Percentiles rank a stretch among this genome's conserved stretches.
These are phyloP conservation scores for Lentinula lateritia DNA, from an alignment of 768 basidiomycete genomes.

Conservation along the genomic window DNA sequence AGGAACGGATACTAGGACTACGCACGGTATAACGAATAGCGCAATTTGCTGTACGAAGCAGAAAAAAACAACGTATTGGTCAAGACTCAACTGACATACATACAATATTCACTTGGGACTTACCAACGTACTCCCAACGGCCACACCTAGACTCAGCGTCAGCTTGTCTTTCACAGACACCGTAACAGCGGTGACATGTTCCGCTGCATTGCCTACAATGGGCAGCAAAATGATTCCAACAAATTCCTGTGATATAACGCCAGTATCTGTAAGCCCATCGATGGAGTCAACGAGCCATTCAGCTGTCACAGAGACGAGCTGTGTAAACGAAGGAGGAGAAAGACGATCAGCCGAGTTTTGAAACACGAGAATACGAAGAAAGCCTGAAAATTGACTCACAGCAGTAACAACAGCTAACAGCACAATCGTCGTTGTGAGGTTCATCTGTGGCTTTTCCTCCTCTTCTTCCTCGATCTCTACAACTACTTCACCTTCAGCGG, in stretches of 20 bases:
- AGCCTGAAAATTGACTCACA: slow-evolving; percentile 41
- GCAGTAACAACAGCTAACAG: slow-evolving; percentile 26
- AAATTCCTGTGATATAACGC: slow-evolving; percentile 53
- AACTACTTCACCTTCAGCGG: background rate
- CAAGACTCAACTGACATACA: background rate
- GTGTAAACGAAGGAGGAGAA: background rate
- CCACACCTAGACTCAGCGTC: slow-evolving; percentile 61
- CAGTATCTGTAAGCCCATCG: slow-evolving; percentile 43
- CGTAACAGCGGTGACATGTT: slow-evolving; percentile 67
- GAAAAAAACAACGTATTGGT: background rate
- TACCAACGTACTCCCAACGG: slow-evolving; percentile 57
- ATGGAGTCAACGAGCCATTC: slow-evolving; percentile 59
- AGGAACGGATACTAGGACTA: slow-evolving; percentile 3
- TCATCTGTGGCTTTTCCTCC: slow-evolving; percentile 32
- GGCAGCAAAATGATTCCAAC: slow-evolving; percentile 63
- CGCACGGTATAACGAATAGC: slow-evolving; percentile 60
- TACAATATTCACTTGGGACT: slow-evolving; percentile 12
- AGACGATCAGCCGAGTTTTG: background rate
- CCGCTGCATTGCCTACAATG: slow-evolving; percentile 65
- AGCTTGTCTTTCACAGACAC: slow-evolving; percentile 68
- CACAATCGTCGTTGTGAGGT: slow-evolving; percentile 30
- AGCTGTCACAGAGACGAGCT: slow-evolving; percentile 32
- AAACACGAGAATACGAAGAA: background rate
- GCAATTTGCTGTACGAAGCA: slow-evolving; percentile 43
- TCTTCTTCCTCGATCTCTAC: slow-evolving; percentile 18